Base-by-base conservation (phyloP, 768 basidiomycete genomes). In the Lyophyllum decastes region DNA sequence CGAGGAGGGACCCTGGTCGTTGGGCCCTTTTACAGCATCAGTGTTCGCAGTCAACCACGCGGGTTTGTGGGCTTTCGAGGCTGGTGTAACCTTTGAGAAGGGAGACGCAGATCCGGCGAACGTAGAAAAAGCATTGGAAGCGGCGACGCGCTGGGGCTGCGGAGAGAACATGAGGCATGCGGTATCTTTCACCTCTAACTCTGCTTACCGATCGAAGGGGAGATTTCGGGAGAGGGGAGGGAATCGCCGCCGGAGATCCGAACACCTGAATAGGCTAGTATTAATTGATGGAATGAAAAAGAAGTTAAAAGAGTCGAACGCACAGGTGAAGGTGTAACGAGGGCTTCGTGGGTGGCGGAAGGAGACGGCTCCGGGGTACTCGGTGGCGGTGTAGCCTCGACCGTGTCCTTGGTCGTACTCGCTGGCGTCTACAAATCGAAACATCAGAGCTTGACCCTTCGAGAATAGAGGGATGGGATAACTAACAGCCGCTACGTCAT, bases 81-180 rank as follows among this genome's bases (percentile, higher is more conserved):
- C 54, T 34, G 61, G 67, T 14, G 62, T 61, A 27, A 60, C 40
- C 21, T 58, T 68, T 8, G 72, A 62, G 24, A 77, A 78, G 5
- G 76, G 67, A 17, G 78, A 77, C 4, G 66, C 57, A 9, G 72
- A 65, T 14, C 70, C 66, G 16, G 73, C 68, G 54, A 78, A 79
- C 16, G 74, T 68, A 19, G 77, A 75, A 58, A 79, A 79, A n/a
- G 75, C 70, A 40, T 68, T 70, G 16, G 58, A 46, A 10, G 64
- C 59, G 4, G 63, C 59, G 33, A 49, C 19, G 16, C 63, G 58
- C 58, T 66, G 40, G 1, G 52, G 30, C 45, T 49, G 26, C 0
- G 11, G n/a, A 16, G 41, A 9, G 21, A 26, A 2, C 26, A 7
- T 48, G 1, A 49, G 48, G 9, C 16, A 30, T 21, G 22, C 24